Evolutionary conservation across 768 basidiomycete genomes (phyloP).

Genomic region (Hygrophoropsis aurantiaca): DNA sequence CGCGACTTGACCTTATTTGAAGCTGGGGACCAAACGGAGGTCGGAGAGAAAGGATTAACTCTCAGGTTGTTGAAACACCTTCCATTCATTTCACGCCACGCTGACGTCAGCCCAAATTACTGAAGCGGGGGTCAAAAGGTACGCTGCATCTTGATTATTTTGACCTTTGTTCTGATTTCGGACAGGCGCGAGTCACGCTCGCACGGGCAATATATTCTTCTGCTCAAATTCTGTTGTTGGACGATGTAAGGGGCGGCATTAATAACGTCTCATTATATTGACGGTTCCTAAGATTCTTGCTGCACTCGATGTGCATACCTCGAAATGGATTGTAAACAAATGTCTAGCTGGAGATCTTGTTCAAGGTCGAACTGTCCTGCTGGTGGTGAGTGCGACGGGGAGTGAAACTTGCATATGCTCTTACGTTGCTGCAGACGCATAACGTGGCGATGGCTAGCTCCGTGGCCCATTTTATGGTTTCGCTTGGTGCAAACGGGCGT

Average conservation of each 20-base stretch:
- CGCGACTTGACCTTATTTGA: constrained; percentile 44
- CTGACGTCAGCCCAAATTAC: no score
- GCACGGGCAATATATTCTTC: constrained; percentile 58
- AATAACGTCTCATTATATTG: no score
- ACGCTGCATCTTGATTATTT: constrained; percentile 20
- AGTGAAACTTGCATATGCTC: no score
- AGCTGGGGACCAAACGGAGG: constrained; percentile 66
- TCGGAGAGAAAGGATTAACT: constrained; percentile 68
- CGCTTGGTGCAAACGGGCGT: constrained; percentile 50
- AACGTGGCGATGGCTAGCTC: constrained; percentile 28
- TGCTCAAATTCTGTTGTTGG: constrained; percentile 64
- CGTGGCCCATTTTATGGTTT: constrained; percentile 44
- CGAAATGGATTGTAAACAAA: constrained; percentile 47
- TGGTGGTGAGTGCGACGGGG: no score
- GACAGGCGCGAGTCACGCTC: constrained; percentile 48
- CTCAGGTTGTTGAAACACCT: constrained; percentile 27
- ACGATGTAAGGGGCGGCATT: constrained; percentile 50
- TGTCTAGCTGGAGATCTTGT: constrained; percentile 30
- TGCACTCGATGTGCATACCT: constrained; percentile 58
- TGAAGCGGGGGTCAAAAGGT: constrained; percentile 57
- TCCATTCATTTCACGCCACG: neutral
- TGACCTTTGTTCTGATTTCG: neutral
- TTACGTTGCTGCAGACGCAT: constrained; percentile 23
- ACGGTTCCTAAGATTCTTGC: constrained; percentile 35
- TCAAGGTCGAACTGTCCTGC: no score